These are phyloP conservation scores for Aureobasidium sp. DNA, from an alignment of 2,329 filamentous ascomycete genomes.

Conservation along the genomic window DNA sequence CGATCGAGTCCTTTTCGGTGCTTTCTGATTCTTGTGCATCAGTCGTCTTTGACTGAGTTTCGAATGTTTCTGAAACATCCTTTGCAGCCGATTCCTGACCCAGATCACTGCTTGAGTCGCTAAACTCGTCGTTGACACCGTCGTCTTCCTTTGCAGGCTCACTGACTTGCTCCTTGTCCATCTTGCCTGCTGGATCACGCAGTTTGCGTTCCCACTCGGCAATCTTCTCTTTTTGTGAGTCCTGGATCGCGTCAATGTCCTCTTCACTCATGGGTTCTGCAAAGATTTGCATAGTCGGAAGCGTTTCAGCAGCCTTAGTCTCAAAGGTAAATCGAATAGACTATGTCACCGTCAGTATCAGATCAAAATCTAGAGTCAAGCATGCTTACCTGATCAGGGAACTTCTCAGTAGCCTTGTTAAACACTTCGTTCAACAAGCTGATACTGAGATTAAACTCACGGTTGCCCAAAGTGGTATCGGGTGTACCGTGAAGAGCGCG, in stretches of 20 bases:
- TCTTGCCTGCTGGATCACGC: conserved; percentile 21
- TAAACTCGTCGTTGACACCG: not conserved
- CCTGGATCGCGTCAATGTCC: conserved; percentile 69
- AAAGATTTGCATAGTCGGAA: conserved; percentile 74
- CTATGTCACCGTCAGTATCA: conserved; percentile 25
- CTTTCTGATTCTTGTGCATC: not conserved
- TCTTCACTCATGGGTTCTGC: conserved; percentile 73
- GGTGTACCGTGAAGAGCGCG: conserved; percentile 72
- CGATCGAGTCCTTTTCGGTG: not conserved
- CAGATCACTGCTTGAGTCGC: not conserved
- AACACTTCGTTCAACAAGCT: conserved; percentile 72
- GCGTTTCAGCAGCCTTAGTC: conserved; percentile 36
- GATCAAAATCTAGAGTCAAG: conserved; percentile 1
- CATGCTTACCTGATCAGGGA: conserved; percentile 53
- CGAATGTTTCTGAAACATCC: not conserved
- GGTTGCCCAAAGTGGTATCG: conserved; percentile 62
- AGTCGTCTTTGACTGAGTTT: not conserved
- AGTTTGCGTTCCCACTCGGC: conserved; percentile 57
- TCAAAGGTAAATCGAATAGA: conserved; percentile 79
- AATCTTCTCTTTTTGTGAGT: conserved; percentile 55
- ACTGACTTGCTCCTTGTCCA: not conserved
- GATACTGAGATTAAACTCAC: conserved; percentile 79
- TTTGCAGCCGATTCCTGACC: not conserved
- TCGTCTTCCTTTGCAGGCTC: not conserved
- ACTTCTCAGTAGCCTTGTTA: conserved; percentile 65